Percentiles rank a stretch among this genome's conserved stretches.
Conservation (phyloP, 768 basidiomycete genomes). For the Boletales sp. region DNA sequence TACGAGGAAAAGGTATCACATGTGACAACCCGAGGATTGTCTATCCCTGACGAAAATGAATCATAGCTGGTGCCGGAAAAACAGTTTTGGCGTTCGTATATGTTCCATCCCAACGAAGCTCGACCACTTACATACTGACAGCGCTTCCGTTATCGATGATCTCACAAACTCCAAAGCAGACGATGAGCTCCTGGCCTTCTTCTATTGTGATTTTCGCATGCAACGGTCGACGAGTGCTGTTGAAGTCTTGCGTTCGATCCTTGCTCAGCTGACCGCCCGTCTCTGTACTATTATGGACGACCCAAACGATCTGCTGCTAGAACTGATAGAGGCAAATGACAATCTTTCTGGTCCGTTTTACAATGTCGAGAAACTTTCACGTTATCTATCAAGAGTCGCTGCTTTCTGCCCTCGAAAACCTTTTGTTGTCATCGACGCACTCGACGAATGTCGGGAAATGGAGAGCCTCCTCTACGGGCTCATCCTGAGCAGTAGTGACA, state of each 20-base stretch:
- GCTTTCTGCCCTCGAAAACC: constrained; percentile 1
- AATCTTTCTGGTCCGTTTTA: not conserved
- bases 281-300: not conserved
- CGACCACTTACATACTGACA: not conserved
- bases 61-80: not conserved
- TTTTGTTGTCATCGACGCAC: constrained; percentile 16
- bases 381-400: not conserved
- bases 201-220: constrained; percentile 23
- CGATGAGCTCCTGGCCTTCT: constrained; percentile 4
- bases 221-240: constrained; percentile 6
- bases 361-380: constrained; percentile 1
- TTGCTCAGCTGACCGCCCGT: too few species aligned
- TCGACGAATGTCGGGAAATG: constrained; percentile 19
- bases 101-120: not conserved
- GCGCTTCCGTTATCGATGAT: not conserved
- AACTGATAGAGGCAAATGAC: constrained; percentile 2
- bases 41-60: not conserved
- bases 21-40: not conserved
- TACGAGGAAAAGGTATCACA: constrained; percentile 14
- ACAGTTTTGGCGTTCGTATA: not conserved
- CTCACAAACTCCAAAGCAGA: not conserved
- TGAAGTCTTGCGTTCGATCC: constrained; percentile 17
- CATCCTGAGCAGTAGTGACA: not conserved
- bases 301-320: not conserved
- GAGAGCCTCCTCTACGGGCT: constrained; percentile 12